These are phyloP conservation scores for Rhizopus microsporus DNA, from an alignment of 371 early-diverging fungal genomes.

Conservation along the genomic window DNA sequence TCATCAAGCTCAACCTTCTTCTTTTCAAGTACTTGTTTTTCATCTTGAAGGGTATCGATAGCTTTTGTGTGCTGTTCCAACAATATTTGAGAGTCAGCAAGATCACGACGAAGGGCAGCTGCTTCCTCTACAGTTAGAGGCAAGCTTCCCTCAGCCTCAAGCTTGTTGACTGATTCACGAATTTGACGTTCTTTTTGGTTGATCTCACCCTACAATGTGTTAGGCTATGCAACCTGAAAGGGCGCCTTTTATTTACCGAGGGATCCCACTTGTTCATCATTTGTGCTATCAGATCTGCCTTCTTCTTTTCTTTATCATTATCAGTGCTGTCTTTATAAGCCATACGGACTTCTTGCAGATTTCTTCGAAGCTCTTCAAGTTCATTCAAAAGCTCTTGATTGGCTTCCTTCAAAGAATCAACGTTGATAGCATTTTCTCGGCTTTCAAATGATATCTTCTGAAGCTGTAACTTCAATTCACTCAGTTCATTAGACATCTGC, in stretches of 20 bases:
- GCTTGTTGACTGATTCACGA: slow-evolving; percentile 70
- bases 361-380: slow-evolving; percentile 73
- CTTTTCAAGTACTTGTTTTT: slow-evolving; percentile 62
- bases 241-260: slow-evolving; percentile 50
- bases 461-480: slow-evolving; percentile 76
- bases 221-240: background rate
- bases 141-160: slow-evolving; percentile 45
- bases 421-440: slow-evolving; percentile 80
- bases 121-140: slow-evolving; percentile 72
- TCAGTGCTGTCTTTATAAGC: slow-evolving; percentile 57
- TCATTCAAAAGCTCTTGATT: slow-evolving; percentile 74
- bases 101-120: slow-evolving; percentile 74
- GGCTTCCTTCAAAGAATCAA: slow-evolving; percentile 85
- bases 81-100: slow-evolving; percentile 70
- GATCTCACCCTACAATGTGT: slow-evolving; percentile 51
- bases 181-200: slow-evolving; percentile 81
- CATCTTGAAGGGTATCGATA: slow-evolving; percentile 63
- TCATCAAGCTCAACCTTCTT: slow-evolving; percentile 78
- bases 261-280: slow-evolving; percentile 88
- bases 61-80: slow-evolving; percentile 70
- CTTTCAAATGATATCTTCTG: slow-evolving; percentile 86
- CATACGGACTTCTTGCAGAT: slow-evolving; percentile 42
- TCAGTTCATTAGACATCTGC: slow-evolving; percentile 64
- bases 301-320: slow-evolving; percentile 75
- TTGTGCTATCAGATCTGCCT: slow-evolving; percentile 81